A percentile compares a stretch with the other conserved stretches of the same genome.
Evolutionary conservation across 495 filamentous ascomycete genomes (phyloP).

Genomic region (Aspergillus avenaceus): DNA sequence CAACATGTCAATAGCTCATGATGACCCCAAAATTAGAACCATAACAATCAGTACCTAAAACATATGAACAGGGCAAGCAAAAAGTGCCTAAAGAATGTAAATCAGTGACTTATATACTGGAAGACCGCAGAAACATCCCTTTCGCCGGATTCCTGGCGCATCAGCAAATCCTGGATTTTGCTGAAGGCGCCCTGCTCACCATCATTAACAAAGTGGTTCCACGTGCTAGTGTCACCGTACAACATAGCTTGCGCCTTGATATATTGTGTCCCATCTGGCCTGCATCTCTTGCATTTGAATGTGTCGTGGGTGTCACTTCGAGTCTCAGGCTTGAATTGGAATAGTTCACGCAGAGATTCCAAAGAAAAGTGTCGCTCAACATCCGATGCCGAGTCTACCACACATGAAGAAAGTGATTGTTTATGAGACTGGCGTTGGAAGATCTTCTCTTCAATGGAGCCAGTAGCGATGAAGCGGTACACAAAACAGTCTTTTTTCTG

Average conservation of each 20-base stretch:
- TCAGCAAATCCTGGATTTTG: conserved; percentile 84
- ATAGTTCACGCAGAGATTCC: conserved; percentile 84
- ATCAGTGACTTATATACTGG: conserved; percentile 94
- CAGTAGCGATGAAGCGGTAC: conserved; percentile 96
- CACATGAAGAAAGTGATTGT: conserved; percentile 90
- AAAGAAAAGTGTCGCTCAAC: conserved; percentile 95
- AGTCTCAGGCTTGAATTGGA: conserved; percentile 83
- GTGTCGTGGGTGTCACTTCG: conserved; percentile 95
- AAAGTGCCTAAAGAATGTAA: neutral
- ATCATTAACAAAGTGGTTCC: conserved; percentile 93
- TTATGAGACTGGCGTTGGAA: conserved; percentile 99
- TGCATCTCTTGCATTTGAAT: conserved; percentile 97
- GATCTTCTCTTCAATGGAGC: conserved; percentile 99
- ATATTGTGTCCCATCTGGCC: conserved; percentile 76
- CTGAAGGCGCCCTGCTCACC: conserved; percentile 62
- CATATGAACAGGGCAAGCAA: neutral
- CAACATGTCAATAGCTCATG: neutral
- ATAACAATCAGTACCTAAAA: neutral
- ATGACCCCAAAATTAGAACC: neutral
- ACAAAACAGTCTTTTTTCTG: conserved; percentile 99
- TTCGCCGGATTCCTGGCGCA: conserved; percentile 80
- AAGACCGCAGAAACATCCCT: conserved; percentile 88
- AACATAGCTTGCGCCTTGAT: conserved; percentile 90
- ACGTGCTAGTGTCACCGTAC: conserved; percentile 97
- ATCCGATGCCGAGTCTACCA: conserved; percentile 96